Evolutionary conservation across 495 filamentous ascomycete species (phyloP).

Genomic region (Aspergillus cristatus): DNA sequence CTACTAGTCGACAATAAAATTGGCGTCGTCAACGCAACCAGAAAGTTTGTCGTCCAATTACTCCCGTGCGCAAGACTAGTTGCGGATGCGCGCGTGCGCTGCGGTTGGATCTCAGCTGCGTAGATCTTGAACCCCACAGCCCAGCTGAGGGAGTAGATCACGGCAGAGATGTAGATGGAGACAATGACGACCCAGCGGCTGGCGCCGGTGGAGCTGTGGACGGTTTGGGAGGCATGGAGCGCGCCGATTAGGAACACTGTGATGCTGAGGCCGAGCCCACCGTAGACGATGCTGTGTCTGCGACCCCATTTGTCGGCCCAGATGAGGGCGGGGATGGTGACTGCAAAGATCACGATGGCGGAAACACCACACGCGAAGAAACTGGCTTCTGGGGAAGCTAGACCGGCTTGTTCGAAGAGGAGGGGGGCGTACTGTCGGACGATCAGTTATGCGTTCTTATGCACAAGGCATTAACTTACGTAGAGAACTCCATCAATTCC

Average conservation of each 20-base stretch:
- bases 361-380: conserved; percentile 49
- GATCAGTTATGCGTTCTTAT: too few species aligned
- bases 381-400: conserved; percentile 36
- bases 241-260: conserved; percentile 42
- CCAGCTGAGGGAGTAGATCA: conserved; percentile 41
- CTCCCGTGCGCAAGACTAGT: conserved; percentile 37
- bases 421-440: conserved; percentile 41
- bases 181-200: conserved; percentile 44
- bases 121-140: conserved; percentile 46
- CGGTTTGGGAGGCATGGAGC: conserved; percentile 40
- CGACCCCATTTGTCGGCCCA: conserved; percentile 53
- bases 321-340: conserved; percentile 43
- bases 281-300: conserved; percentile 43
- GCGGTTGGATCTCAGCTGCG: conserved; percentile 47
- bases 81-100: conserved; percentile 42
- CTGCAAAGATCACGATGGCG: conserved; percentile 39
- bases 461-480: conserved; percentile 25
- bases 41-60: conserved; percentile 50
- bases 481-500: conserved; percentile 44
- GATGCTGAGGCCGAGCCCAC: conserved; percentile 40
- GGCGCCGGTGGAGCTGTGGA: conserved; percentile 34
- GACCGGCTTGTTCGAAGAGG: conserved; percentile 45
- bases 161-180: conserved; percentile 29
- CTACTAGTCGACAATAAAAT: conserved; percentile 47
- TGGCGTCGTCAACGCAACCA: conserved; percentile 57